Evolutionary conservation across 441 rosid genomes (phyloP).

Genomic region (Theobroma grandiflorum): DNA sequence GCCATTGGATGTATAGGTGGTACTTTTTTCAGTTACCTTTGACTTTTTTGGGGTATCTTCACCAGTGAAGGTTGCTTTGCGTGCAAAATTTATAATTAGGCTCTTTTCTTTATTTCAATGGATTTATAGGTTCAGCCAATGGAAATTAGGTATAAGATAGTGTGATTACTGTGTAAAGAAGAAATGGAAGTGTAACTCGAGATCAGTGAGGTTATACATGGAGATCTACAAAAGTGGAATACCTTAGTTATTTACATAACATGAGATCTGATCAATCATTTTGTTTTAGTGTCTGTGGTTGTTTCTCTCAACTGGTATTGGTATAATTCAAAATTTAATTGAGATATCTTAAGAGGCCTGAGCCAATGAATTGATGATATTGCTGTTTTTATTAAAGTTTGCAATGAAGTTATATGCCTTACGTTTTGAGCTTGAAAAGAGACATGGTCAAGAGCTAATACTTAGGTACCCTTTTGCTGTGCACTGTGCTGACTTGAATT

Average conservation of each 20-base stretch:
- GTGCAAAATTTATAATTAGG: background rate
- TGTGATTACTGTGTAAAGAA: background rate
- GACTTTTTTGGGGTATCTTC: background rate
- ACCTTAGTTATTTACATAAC: background rate
- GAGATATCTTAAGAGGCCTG: background rate
- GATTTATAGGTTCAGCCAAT: background rate
- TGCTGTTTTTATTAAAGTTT: constrained; percentile 1
- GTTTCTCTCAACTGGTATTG: background rate
- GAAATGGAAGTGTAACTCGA: background rate
- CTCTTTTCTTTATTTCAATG: background rate
- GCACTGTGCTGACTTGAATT: background rate
- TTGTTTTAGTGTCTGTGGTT: constrained; percentile 1
- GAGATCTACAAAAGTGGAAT: background rate
- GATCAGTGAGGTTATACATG: background rate
- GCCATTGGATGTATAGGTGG: background rate
- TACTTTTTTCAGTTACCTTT: background rate
- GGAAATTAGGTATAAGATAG: constrained; percentile 1
- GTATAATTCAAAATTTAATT: background rate
- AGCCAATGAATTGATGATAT: background rate
- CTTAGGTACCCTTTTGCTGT: background rate
- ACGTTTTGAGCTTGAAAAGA: constrained; percentile 5
- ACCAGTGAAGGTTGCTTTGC: background rate
- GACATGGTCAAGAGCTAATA: constrained; percentile 1
- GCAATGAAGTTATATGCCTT: background rate
- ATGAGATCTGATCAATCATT: background rate